Evolutionary conservation across 305 asterid genomes (phyloP).

Genomic region (Vinca major): DNA sequence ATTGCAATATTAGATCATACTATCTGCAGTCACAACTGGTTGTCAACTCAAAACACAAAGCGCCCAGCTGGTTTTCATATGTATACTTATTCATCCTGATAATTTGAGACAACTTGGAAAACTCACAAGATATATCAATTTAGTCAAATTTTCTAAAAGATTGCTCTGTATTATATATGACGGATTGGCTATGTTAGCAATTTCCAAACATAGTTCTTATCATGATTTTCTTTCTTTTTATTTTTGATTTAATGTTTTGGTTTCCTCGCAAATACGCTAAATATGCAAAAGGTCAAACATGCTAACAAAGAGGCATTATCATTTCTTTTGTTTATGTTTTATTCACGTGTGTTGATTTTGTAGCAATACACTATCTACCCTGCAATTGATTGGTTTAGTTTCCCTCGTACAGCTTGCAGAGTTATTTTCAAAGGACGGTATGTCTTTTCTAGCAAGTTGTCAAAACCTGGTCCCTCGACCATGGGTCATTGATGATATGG

Average conservation of each 20-base stretch:
- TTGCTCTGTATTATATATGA: not conserved
- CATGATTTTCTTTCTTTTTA: not conserved
- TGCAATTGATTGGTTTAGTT: not conserved
- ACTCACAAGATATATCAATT: not conserved
- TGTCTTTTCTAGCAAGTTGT: slow-evolving; percentile 87
- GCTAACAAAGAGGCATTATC: too few relatives aligned
- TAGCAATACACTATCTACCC: not conserved
- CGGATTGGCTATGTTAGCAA: not conserved
- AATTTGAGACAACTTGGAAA: too few relatives aligned
- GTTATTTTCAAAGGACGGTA: slow-evolving; percentile 82
- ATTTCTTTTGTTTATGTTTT: too few relatives aligned
- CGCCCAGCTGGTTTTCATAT: not conserved
- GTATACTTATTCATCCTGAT: not conserved
- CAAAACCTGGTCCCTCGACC: slow-evolving; percentile 88
- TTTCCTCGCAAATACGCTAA: not conserved
- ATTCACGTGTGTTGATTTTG: not conserved
- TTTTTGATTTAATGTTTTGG: not conserved
- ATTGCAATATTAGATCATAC: not conserved
- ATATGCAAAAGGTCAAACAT: not conserved
- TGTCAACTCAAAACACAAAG: not conserved
- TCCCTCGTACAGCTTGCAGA: slow-evolving; percentile 69
- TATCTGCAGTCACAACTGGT: not conserved
- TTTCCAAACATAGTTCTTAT: not conserved
- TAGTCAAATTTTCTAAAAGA: not conserved
- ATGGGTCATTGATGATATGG: slow-evolving; percentile 91